phyloP scores from a whole-genome alignment of 2,329 filamentous ascomycete genomes.

The Alternaria ventricosa region DNA sequence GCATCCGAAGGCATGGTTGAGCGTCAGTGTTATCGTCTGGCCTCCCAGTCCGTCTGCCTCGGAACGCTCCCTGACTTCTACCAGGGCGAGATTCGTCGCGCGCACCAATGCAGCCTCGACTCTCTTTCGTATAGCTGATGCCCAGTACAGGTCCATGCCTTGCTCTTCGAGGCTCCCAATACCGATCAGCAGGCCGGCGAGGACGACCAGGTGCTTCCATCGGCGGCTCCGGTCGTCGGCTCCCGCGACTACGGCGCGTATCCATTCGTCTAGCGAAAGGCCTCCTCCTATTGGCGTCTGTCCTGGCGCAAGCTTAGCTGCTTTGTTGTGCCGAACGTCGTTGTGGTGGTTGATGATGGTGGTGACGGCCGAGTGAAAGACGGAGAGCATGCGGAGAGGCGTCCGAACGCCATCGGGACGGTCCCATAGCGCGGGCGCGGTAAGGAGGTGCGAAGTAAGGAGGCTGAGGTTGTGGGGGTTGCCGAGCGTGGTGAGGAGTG shows the following conservation, averaged over 20 bases:
- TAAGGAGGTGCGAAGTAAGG: slow-evolving; percentile 74
- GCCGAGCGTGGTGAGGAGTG: slow-evolving; percentile 71
- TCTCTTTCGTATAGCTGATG: slow-evolving; percentile 67
- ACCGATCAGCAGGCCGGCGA: slow-evolving; percentile 79
- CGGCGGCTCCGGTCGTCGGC: slow-evolving; percentile 68
- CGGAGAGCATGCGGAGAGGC: slow-evolving; percentile 70
- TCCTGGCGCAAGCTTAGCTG: slow-evolving; percentile 33
- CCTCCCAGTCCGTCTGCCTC: slow-evolving; percentile 58
- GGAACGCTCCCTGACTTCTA: slow-evolving; percentile 59
- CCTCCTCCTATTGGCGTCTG: slow-evolving; percentile 52
- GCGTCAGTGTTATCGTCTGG: slow-evolving; percentile 67
- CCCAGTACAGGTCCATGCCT: slow-evolving; percentile 65
- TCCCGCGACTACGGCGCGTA: slow-evolving; percentile 63
- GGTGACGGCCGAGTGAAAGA: slow-evolving; percentile 73
- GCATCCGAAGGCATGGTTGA: slow-evolving; percentile 79
- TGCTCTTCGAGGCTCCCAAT: slow-evolving; percentile 59
- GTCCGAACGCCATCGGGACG: slow-evolving; percentile 66
- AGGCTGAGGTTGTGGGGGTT: slow-evolving; percentile 78
- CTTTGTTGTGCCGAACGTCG: slow-evolving; percentile 39
- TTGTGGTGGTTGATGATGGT: slow-evolving; percentile 59
- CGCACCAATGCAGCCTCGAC: slow-evolving; percentile 76
- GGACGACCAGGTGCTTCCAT: slow-evolving; percentile 84
- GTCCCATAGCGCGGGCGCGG: slow-evolving; percentile 74
- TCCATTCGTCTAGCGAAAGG: slow-evolving; percentile 63
- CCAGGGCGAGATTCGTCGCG: slow-evolving; percentile 77